Percentiles rank a stretch among this genome's conserved stretches.
phyloP scores from a whole-genome alignment of 2,329 filamentous ascomycete species.

The Ophiosphaerella herpotricha region DNA sequence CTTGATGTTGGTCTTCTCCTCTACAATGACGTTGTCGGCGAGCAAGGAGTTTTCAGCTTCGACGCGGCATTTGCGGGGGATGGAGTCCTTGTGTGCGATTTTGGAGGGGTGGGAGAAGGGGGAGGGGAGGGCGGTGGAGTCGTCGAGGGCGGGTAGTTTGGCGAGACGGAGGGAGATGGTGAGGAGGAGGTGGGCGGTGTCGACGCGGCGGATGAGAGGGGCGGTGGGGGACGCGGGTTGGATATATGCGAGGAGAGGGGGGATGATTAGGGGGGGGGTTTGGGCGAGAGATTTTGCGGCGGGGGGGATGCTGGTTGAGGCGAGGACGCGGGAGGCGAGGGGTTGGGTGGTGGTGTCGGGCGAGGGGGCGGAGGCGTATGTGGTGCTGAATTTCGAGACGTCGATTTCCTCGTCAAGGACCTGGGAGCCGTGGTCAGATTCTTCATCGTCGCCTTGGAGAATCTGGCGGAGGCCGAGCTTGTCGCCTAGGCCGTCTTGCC shows the following conservation, averaged over 20 bases:
- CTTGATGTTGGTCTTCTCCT: conserved; percentile 90
- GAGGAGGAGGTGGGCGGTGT: conserved; percentile 81
- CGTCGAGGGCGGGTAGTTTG: conserved; percentile 75
- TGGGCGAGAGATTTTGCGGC: conserved; percentile 32
- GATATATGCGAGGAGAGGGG: conserved; percentile 80
- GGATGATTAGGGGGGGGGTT: conserved; percentile 56
- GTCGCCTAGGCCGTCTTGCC: conserved; percentile 79
- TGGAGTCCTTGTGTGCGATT: conserved; percentile 79
- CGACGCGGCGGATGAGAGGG: conserved; percentile 82
- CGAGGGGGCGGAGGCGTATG: conserved; percentile 40
- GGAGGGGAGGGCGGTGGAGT: conserved; percentile 61
- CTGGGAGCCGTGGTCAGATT: conserved; percentile 40
- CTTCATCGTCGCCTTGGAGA: conserved; percentile 56
- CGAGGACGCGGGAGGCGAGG: conserved; percentile 42
- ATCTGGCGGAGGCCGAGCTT: conserved; percentile 76
- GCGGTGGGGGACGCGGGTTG: conserved; percentile 64
- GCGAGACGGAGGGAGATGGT: conserved; percentile 83
- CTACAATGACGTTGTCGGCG: conserved; percentile 85
- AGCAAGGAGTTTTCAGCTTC: conserved; percentile 81
- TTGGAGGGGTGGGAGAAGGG: conserved; percentile 80
- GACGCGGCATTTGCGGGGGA: conserved; percentile 80
- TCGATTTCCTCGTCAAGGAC: conserved; percentile 59
- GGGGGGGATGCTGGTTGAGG: conserved; percentile 34
- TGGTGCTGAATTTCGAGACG: conserved; percentile 58
- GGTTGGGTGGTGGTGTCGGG: conserved; percentile 5